Evolutionary conservation across 352 stramenopile species (phyloP), one percentile per base, ranked within the genome.

Genomic region (Phytopythium ostracodes): DNA sequence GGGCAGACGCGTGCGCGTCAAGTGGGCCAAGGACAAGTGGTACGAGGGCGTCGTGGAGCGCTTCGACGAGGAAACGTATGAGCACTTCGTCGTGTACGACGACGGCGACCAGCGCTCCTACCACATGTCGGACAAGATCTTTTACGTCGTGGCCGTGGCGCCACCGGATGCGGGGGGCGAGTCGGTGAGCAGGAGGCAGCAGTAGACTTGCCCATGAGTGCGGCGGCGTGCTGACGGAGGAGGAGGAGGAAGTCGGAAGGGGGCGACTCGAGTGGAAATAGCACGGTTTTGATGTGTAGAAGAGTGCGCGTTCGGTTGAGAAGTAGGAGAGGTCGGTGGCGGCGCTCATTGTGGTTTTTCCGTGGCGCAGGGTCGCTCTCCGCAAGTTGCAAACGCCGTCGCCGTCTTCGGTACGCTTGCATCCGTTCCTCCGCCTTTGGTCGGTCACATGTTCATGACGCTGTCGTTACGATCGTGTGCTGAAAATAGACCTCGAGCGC

Each of bases 11-110:
- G 84, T 96, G 46, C 79, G 82, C 31, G 88, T 96, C 20, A 96
- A 95, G 61, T 96, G 88, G 88, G 86, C 86, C 24, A 92, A 93
- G 49, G 86, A 96, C 60, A 94, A 95, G 62, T 96, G 86, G 86
- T 96, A 96, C 55, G 81, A 92, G 71, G 88, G 88, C 15, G 59
- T 55, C 33, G 86, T 96, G 14, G 71, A 91, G 60, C 70, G 75
- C 33, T 96, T 94, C 62, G 79, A 96, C 59, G 82, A 92, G 40
- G 70, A 72, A 11, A 83, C 80, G 46, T 93, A 91, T 66, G 84
- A 95, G 53, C 88, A 96, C 62, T 79, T 86, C 40, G 83, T 96
- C 29, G 70, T 78, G 42, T 96, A 96, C 63, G 86, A 96, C 63
- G 88, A 96, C 43, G 88, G 88, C 50, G 88, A 96, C 69, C 83